Conservation (phyloP, 176 grass and related monocot genomes). For the Oropetium thomaeum region DNA sequence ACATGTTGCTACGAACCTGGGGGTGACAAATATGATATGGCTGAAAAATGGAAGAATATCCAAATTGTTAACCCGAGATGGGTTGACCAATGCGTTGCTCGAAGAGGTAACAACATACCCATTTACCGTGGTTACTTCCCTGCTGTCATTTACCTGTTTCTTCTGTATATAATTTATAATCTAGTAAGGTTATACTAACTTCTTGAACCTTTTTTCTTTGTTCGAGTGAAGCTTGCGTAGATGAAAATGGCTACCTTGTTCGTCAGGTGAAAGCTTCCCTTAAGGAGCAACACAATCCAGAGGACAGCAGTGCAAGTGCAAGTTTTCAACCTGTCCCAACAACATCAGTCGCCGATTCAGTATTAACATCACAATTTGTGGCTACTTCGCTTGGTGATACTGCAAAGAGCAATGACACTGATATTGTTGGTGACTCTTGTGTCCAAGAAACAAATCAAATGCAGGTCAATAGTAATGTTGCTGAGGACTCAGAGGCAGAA, state of each 20-base stretch:
- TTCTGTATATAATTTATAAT: constrained; percentile 24
- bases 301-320: constrained; percentile 40
- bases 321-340: constrained; percentile 54
- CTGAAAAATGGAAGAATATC: constrained; percentile 75
- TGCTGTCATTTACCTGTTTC: constrained; percentile 19
- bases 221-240: constrained; percentile 63
- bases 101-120: constrained; percentile 63
- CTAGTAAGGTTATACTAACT: constrained; percentile 23
- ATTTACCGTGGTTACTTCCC: neutral
- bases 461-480: constrained; percentile 51
- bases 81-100: constrained; percentile 72
- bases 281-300: constrained; percentile 63
- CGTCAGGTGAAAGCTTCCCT: constrained; percentile 47
- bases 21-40: constrained; percentile 90
- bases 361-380: constrained; percentile 55
- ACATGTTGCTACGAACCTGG: constrained; percentile 71
- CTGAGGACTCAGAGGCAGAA: constrained; percentile 72
- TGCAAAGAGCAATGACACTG: constrained; percentile 42
- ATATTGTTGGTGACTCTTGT: constrained; percentile 33
- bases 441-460: constrained; percentile 42
- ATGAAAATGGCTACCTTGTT: constrained; percentile 68
- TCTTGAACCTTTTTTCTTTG: constrained; percentile 33
- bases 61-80: constrained; percentile 72
- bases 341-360: constrained; percentile 49
- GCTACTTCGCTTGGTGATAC: constrained; percentile 43